These are phyloP conservation scores for Pontederia crassipes DNA, from an alignment of 176 grass and related monocot species.

Conservation along the genomic window DNA sequence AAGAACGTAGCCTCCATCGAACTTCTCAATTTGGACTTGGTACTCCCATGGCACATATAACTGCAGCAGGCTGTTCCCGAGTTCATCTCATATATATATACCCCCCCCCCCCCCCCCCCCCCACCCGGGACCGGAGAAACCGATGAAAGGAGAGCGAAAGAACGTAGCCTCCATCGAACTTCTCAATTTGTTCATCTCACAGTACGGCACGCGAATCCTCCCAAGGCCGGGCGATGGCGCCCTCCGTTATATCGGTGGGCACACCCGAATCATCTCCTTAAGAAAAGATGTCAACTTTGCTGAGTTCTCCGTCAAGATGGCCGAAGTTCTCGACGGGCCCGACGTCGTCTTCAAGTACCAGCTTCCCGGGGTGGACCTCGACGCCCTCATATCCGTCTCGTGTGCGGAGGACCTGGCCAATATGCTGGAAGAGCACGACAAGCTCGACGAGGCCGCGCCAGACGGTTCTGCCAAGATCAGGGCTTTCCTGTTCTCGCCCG, in stretches of 20 bases:
- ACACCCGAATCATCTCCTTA: constrained; percentile 63
- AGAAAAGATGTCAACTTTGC: constrained; percentile 34
- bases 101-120: too few species aligned
- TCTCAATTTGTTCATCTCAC: too few species aligned
- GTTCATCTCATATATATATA: too few species aligned
- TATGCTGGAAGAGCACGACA: constrained; percentile 91
- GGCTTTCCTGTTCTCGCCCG: constrained; percentile 63
- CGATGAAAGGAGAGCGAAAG: too few species aligned
- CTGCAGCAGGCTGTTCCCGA: too few species aligned
- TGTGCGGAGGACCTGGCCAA: constrained; percentile 60
- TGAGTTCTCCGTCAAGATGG: constrained; percentile 54
- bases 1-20: too few species aligned
- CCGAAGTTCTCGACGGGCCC: constrained; percentile 4
- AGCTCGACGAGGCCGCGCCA: constrained; percentile 35
- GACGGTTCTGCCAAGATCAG: constrained; percentile 81
- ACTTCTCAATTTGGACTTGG: too few species aligned
- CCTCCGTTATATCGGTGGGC: constrained; percentile 67
- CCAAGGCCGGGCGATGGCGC: constrained; percentile 38
- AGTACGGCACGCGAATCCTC: constrained; percentile 27
- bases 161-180: too few species aligned
- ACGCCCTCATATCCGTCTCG: constrained; percentile 70
- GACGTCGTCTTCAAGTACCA: constrained; percentile 43
- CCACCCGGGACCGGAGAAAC: too few species aligned
- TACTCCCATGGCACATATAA: too few species aligned
- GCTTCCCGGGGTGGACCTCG: constrained; percentile 81